Conservation (phyloP, 371 early-diverging fungal species). For the Mucor racemosus region DNA sequence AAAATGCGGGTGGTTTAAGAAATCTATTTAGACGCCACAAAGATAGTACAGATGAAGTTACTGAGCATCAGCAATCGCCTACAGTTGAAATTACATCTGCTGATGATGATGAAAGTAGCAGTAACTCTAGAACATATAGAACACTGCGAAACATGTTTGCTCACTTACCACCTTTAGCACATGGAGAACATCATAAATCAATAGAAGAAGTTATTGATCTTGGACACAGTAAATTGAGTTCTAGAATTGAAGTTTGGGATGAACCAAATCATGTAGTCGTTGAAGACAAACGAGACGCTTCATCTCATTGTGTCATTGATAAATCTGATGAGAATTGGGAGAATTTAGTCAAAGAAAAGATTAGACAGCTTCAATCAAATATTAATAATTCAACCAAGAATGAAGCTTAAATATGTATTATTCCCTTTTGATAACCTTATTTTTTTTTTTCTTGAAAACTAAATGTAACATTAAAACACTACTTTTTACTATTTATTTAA, state of each 20-base stretch:
- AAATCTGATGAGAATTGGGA: conserved; percentile 41
- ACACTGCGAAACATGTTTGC: conserved; percentile 10
- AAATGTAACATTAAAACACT: not conserved
- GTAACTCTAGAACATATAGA: not conserved
- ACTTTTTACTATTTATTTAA: not conserved
- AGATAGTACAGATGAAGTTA: conserved; percentile 7
- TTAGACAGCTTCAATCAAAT: conserved; percentile 22
- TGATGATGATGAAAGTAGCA: not conserved
- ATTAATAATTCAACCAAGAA: conserved; percentile 12
- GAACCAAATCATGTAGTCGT: conserved; percentile 37
- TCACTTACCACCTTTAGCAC: not conserved
- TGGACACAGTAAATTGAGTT: conserved; percentile 7
- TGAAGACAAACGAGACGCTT: conserved; percentile 36
- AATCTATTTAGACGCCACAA: conserved; percentile 38
- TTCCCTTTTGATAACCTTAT: not conserved
- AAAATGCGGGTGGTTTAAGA: conserved; percentile 27
- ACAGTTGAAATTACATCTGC: conserved; percentile 6
- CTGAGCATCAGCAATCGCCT: not conserved
- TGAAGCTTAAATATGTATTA: conserved; percentile 1
- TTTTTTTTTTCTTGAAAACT: not conserved
- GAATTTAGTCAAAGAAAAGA: conserved; percentile 23
- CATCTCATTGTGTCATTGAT: conserved; percentile 30
- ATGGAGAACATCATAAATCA: conserved; percentile 1
- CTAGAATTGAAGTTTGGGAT: conserved; percentile 52
- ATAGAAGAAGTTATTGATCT: conserved; percentile 7